Evolutionary conservation across 768 basidiomycete species (phyloP).

Genomic region (Lactarius quietus): DNA sequence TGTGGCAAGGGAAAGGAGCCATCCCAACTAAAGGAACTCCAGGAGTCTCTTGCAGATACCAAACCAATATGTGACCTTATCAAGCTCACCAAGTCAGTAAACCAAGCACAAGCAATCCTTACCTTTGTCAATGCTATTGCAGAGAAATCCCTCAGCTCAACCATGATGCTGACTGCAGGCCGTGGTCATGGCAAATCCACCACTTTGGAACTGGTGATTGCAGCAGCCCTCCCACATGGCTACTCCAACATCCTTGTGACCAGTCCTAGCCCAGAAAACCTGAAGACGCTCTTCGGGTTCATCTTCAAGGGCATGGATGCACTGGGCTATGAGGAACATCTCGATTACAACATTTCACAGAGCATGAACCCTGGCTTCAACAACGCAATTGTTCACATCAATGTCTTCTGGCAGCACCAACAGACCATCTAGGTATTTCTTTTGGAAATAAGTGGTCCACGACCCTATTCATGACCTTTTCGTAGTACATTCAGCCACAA

Average conservation of each 20-base stretch:
- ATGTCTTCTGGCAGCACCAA: slow-evolving; percentile 87
- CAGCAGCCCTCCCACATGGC: slow-evolving; percentile 87
- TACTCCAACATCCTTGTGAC: slow-evolving; percentile 99
- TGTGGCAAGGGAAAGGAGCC: slow-evolving; percentile 51
- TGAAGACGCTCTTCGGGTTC: slow-evolving; percentile 97
- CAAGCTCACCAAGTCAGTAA: slow-evolving; percentile 85
- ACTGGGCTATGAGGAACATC: slow-evolving; percentile 93
- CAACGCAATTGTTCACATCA: slow-evolving; percentile 93
- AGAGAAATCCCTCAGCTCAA: slow-evolving; percentile 90
- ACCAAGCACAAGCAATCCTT: slow-evolving; percentile 91
- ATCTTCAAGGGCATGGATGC: slow-evolving; percentile 95
- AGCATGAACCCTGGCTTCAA: slow-evolving; percentile 93
- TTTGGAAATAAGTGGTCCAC: background rate
- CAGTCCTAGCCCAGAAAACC: slow-evolving; percentile 94
- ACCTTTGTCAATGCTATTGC: slow-evolving; percentile 94
- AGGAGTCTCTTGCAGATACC: slow-evolving; percentile 72
- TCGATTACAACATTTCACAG: slow-evolving; percentile 95
- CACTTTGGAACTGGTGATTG: slow-evolving; percentile 91
- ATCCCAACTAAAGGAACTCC: slow-evolving; percentile 70
- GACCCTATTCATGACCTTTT: background rate
- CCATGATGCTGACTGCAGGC: slow-evolving; percentile 90
- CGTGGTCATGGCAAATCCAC: slow-evolving; percentile 97
- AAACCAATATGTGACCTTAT: slow-evolving; percentile 87
- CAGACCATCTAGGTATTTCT: slow-evolving; percentile 88
- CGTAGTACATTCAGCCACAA: slow-evolving; percentile 95